These are phyloP conservation scores for Biscutella laevigata DNA, from an alignment of 441 rosid genomes.

Conservation along the genomic window DNA sequence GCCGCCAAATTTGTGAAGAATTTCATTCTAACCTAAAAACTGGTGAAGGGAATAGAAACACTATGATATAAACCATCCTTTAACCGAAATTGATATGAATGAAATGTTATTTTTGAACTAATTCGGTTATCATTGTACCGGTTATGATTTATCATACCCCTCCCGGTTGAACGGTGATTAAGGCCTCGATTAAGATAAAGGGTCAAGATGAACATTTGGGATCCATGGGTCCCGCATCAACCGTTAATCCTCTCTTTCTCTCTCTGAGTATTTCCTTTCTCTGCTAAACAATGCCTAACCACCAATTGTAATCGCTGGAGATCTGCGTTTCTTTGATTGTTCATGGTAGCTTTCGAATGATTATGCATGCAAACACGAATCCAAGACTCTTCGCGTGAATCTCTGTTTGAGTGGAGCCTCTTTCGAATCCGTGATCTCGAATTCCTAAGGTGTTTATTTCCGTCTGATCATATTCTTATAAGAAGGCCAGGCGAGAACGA, in stretches of 20 bases:
- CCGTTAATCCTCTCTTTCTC: slow-evolving; percentile 24
- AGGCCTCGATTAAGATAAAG: neutral
- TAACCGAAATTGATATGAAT: neutral
- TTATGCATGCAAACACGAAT: slow-evolving; percentile 4
- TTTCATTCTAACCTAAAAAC: neutral
- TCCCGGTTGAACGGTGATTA: neutral
- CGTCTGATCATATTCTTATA: neutral
- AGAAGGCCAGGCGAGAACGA: too few relatives aligned
- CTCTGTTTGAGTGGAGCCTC: slow-evolving; percentile 10
- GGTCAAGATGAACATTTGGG: slow-evolving; percentile 6
- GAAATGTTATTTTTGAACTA: neutral
- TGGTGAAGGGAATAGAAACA: neutral
- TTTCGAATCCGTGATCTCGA: slow-evolving; percentile 19
- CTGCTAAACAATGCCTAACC: slow-evolving; percentile 1
- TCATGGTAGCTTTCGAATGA: slow-evolving; percentile 9
- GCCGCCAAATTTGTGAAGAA: slow-evolving; percentile 13
- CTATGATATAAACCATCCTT: too few relatives aligned
- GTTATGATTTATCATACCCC: neutral
- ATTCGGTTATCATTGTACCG: neutral
- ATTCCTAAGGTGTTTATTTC: neutral
- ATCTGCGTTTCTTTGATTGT: slow-evolving; percentile 8
- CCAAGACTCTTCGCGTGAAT: slow-evolving; percentile 14
- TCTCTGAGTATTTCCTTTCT: neutral
- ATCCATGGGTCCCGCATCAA: slow-evolving; percentile 25
- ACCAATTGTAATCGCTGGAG: slow-evolving; percentile 9